Conservation (phyloP, 2,329 filamentous ascomycete species). For the Macrophomina phaseolina region DNA sequence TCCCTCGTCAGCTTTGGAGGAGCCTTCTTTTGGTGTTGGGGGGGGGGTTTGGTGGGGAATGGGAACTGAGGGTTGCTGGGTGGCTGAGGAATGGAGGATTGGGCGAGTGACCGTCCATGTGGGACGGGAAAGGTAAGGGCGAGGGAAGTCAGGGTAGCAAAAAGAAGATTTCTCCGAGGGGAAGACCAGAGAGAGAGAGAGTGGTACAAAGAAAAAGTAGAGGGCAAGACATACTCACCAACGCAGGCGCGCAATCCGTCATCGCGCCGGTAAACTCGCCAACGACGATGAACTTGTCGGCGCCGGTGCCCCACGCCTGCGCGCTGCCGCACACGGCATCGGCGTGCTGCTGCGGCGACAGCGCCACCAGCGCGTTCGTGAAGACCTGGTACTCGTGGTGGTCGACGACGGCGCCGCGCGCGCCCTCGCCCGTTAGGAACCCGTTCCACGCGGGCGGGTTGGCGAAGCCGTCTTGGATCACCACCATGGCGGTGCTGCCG, state of each 20-base stretch:
- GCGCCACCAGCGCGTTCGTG: conserved; percentile 55
- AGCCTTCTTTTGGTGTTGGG: background rate
- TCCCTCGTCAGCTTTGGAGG: too few relatives aligned
- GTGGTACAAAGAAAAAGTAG: background rate
- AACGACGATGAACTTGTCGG: conserved; percentile 69
- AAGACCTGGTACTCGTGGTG: conserved; percentile 75
- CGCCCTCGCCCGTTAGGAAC: conserved; percentile 60
- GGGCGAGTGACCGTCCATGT: background rate
- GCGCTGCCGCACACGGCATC: conserved; percentile 62
- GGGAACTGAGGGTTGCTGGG: background rate
- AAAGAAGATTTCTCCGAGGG: background rate
- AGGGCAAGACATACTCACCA: conserved; percentile 31
- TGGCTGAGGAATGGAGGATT: background rate
- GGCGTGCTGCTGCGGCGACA: conserved; percentile 60
- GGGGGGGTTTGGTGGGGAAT: background rate
- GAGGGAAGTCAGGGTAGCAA: background rate
- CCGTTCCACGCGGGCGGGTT: conserved; percentile 64
- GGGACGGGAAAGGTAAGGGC: background rate
- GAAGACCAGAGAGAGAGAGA: too few relatives aligned
- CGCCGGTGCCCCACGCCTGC: conserved; percentile 50
- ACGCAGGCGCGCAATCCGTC: conserved; percentile 62
- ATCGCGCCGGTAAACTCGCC: conserved; percentile 73
- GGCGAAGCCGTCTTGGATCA: conserved; percentile 65
- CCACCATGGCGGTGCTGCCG: conserved; percentile 51
- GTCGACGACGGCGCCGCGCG: conserved; percentile 65